Evolutionary conservation across 1,139 yeast genomes (phyloP).

Genomic region (Starmera stellimalicola): DNA sequence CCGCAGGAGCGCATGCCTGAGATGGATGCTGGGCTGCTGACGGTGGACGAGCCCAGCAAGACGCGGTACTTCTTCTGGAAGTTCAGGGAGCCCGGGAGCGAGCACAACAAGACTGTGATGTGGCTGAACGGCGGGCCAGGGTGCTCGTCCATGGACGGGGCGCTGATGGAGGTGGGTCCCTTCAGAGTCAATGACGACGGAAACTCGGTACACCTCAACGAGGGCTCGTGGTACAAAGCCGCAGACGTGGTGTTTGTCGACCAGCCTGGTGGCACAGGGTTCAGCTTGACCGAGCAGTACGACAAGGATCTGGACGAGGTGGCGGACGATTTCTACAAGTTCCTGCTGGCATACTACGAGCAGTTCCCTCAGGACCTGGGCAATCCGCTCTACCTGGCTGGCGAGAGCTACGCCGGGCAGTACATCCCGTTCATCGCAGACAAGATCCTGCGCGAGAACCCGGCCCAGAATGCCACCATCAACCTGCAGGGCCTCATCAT

Average conservation of each 20-base stretch:
- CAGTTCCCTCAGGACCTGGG: conserved; percentile 64
- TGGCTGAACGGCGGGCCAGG: conserved; percentile 99
- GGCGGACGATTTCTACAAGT: conserved; percentile 51
- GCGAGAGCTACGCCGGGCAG: conserved; percentile 97
- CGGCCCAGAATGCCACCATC: conserved; percentile 29
- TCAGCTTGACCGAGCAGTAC: conserved; percentile 50
- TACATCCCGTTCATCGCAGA: conserved; percentile 83
- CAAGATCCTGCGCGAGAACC: conserved; percentile 34
- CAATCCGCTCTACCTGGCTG: conserved; percentile 72
- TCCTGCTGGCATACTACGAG: conserved; percentile 57
- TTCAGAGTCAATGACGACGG: conserved; percentile 46
- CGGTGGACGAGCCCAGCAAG: conserved; percentile 14
- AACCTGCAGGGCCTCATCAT: conserved; percentile 63
- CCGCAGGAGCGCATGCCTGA: conserved; percentile 12
- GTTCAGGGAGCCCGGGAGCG: conserved; percentile 28
- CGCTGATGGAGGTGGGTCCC: conserved; percentile 89
- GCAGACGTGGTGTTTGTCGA: conserved; percentile 81
- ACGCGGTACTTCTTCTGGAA: conserved; percentile 75
- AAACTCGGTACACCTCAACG: conserved; percentile 35
- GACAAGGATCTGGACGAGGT: conserved; percentile 52
- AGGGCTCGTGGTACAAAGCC: conserved; percentile 79
- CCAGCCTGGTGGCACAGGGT: conserved; percentile 95
- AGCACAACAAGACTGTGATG: conserved; percentile 33
- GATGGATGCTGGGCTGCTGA: conserved; percentile 68
- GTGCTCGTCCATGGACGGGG: conserved; percentile 97